Evolutionary conservation across 1,284 basidiomycete species (phyloP).

Genomic region (Ganoderma sinense): DNA sequence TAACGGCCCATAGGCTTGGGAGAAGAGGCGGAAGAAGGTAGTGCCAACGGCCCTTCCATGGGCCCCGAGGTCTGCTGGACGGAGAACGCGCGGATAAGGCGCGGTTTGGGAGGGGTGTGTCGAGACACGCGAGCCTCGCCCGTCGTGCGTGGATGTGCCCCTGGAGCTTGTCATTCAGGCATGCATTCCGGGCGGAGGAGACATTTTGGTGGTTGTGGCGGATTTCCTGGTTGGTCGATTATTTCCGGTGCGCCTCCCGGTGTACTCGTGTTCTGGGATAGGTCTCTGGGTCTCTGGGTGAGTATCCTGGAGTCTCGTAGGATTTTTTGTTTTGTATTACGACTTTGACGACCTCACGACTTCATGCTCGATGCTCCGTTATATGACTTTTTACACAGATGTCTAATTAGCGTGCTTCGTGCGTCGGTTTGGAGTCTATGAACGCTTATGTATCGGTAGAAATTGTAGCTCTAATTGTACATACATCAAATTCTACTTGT

Average conservation of each 20-base stretch:
- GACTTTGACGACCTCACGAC: slow-evolving; percentile 12
- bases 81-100: background rate
- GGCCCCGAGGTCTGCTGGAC: background rate
- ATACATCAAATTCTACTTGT: slow-evolving; percentile 1
- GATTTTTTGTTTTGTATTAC: background rate
- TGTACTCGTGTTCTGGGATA: background rate
- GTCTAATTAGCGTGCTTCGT: background rate
- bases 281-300: no score
- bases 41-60: background rate
- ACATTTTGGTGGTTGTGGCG: background rate
- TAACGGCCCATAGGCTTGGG: background rate
- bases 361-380: background rate
- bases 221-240: background rate
- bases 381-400: background rate
- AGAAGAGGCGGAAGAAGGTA: background rate
- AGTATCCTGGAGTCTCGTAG: background rate
- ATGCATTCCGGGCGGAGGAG: background rate
- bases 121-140: background rate
- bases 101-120: background rate
- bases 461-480: slow-evolving; percentile 19
- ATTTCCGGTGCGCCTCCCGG: background rate
- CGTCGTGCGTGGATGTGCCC: background rate
- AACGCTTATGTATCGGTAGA: slow-evolving; percentile 17
- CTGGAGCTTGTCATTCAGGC: background rate
- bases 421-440: slow-evolving; percentile 6